Conservation (phyloP, 129 eudicot genomes). For the Escallonia rubra region DNA sequence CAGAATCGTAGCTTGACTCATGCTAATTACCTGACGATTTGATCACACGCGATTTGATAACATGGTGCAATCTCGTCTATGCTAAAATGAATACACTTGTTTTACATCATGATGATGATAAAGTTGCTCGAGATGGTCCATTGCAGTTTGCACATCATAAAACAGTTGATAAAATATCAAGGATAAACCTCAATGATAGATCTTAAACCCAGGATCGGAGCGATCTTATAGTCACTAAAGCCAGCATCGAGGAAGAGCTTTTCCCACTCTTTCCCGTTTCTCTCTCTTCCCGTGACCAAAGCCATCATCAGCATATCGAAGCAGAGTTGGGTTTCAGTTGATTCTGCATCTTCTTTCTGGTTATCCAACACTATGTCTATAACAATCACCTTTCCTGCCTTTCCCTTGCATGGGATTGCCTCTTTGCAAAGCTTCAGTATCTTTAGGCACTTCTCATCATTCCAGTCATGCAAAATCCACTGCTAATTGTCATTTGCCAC, state of each 20-base stretch:
- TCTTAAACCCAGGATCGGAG: not conserved
- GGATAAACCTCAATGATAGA: constrained; percentile 3
- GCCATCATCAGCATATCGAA: constrained; percentile 13
- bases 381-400: constrained; percentile 12
- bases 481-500: not conserved
- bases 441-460: constrained; percentile 3
- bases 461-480: constrained; percentile 20
- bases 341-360: not conserved
- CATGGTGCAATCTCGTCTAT: too few relatives aligned
- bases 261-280: constrained; percentile 7
- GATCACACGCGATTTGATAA: too few relatives aligned
- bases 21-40: too few relatives aligned
- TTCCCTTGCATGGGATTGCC: constrained; percentile 12
- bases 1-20: too few relatives aligned
- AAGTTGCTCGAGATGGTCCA: too few relatives aligned
- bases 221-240: constrained; percentile 5
- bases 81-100: too few relatives aligned
- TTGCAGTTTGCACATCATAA: not conserved
- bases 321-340: constrained; percentile 5
- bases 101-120: too few relatives aligned
- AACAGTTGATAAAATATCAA: too few relatives aligned
- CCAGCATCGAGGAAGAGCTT: constrained; percentile 2
- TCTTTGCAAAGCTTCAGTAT: constrained; percentile 14
- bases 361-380: constrained; percentile 12
- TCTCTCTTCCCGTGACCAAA: constrained; percentile 3